These are phyloP conservation scores for Naganishia vaughanmartiniae DNA, from an alignment of 768 basidiomycete species.

Conservation along the genomic window DNA sequence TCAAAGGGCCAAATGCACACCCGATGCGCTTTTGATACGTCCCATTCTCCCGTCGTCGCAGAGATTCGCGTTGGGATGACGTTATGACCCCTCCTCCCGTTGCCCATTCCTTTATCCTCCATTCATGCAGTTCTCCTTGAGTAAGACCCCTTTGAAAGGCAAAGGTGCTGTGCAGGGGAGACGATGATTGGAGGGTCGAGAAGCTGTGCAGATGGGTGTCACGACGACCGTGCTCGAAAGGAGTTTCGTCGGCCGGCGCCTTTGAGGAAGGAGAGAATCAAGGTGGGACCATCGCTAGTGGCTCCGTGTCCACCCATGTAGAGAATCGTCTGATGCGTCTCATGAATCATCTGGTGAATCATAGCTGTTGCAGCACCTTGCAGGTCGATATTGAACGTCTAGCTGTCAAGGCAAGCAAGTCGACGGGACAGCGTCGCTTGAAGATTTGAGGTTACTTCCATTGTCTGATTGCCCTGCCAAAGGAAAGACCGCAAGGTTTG, in stretches of 20 bases:
- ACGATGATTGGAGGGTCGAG: background rate
- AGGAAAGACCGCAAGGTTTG: too few species aligned
- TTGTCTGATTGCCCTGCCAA: too few species aligned
- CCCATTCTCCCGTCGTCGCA: background rate
- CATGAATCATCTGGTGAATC: too few species aligned
- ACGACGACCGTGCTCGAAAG: background rate
- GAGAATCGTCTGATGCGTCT: too few species aligned
- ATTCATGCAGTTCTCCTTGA: background rate
- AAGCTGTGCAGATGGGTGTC: background rate
- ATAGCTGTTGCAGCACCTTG: too few species aligned
- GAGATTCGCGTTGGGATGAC: background rate
- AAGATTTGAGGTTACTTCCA: too few species aligned
- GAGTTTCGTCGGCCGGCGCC: background rate
- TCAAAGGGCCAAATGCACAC: background rate
- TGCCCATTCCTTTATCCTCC: slow-evolving; percentile 1
- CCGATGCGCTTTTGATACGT: background rate
- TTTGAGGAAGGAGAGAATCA: background rate
- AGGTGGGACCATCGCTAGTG: too few species aligned
- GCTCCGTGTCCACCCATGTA: too few species aligned
- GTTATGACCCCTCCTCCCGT: background rate
- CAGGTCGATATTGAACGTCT: too few species aligned
- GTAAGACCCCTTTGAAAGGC: slow-evolving; percentile 2
- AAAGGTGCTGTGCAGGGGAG: background rate
- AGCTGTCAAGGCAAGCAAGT: too few species aligned
- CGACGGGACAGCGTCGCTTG: too few species aligned